Base-by-base conservation (phyloP, 805 yeast species). In the Kurtzmaniella fragi region DNA sequence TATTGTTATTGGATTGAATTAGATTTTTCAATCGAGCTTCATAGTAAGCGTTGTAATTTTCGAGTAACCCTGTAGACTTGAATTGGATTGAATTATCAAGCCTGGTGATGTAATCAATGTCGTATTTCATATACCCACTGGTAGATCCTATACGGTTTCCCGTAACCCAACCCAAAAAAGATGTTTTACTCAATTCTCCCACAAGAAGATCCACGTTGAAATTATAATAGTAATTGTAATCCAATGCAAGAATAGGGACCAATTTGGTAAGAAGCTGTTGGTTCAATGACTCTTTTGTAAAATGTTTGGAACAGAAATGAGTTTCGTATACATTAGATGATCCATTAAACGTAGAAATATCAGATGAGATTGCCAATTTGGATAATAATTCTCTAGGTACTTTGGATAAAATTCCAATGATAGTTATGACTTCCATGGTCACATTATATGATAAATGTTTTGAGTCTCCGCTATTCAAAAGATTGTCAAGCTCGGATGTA, bases 111-210 rank as follows among this genome's bases (percentile, higher is more conserved):
- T 35, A 28, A 3, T 37, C 35, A 2, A 62, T 52, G 27, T 53
- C 47, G 31, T 39, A 52, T 15, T 26, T 32, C 12, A 41, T 29
- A 38, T 55, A 55, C 10, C 23, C 30, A 5, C 45, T 33, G 35
- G 56, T 53, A 25, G 52, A 50, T 17, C 48, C 47, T 33, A 55
- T 53, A 29, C 50, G 38, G 36, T 48, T 54, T 7, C 49, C 50
- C 2, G 59, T 53, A 11, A 60, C 27, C 70, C 70, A 64, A 33
- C 53, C 55, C 39, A 61, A 49, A 33, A 64, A 62, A 2, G 67
- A 59, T 14, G 45, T 45, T 40, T 47, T 59, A 39, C 48, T 50
- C 20, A 56, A 48, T 28, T 53, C 46, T 17, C 41, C 31, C 12
- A 47, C 42, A 25, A 53, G 39, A 17, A 61, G 42, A 41, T 58